Percentiles rank a stretch among this genome's conserved stretches.
phyloP scores from a whole-genome alignment of 495 filamentous ascomycete species.

The Glarea lozoyensis region DNA sequence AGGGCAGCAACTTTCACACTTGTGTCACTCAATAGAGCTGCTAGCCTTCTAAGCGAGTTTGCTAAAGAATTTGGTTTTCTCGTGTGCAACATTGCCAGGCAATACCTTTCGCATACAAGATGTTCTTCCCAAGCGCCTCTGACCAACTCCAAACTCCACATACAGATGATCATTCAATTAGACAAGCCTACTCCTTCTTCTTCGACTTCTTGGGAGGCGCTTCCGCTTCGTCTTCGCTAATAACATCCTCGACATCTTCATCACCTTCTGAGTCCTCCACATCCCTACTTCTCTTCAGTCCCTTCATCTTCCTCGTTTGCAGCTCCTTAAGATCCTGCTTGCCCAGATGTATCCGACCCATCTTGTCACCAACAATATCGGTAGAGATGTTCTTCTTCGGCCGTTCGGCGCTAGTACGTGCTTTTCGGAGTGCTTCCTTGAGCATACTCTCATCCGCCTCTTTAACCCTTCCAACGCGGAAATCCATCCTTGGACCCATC shows the following conservation, averaged over 20 bases:
- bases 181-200: no score
- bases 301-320: conserved; percentile 99
- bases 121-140: no score
- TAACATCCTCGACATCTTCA: conserved; percentile 30
- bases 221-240: conserved; percentile 20
- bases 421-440: conserved; percentile 88
- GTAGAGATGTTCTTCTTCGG: conserved; percentile 93
- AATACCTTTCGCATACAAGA: no score
- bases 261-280: conserved; percentile 40
- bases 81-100: no score
- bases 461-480: conserved; percentile 72
- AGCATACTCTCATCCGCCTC: conserved; percentile 64
- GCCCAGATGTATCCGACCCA: conserved; percentile 85
- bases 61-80: no score
- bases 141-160: no score
- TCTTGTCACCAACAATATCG: conserved; percentile 88
- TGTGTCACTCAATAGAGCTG: no score
- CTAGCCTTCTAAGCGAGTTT: no score
- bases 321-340: conserved; percentile 80
- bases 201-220: conserved; percentile 17
- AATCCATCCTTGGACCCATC: conserved; percentile 76
- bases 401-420: conserved; percentile 64
- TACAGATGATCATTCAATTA: no score
- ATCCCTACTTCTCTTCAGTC: conserved; percentile 70
- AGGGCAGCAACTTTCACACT: no score